These are phyloP conservation scores for Leccinum arenicola DNA, from an alignment of 768 basidiomycete species.

Conservation along the genomic window DNA sequence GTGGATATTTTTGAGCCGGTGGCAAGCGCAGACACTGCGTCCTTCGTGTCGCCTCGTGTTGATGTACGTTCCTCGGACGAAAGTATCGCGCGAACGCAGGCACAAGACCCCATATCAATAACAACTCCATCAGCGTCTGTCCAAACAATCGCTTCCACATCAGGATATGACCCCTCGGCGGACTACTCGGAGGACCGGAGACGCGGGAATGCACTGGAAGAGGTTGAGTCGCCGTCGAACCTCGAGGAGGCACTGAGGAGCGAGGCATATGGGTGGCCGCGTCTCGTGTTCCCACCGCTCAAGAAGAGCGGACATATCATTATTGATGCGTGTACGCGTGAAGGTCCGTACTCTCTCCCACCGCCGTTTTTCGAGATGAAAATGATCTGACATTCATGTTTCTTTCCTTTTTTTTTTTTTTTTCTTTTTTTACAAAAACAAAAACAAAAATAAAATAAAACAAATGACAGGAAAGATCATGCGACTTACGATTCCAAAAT, in stretches of 20 bases:
- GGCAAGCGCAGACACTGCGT: slow-evolving; percentile 15
- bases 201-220: slow-evolving; percentile 6
- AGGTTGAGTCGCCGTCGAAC: slow-evolving; percentile 28
- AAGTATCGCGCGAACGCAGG: slow-evolving; percentile 10
- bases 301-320: slow-evolving; percentile 91
- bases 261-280: slow-evolving; percentile 87
- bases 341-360: slow-evolving; percentile 50
- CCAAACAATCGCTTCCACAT: slow-evolving; percentile 8
- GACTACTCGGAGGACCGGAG: slow-evolving; percentile 1
- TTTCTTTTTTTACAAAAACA: background rate
- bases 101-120: slow-evolving; percentile 8
- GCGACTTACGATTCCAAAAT: slow-evolving; percentile 87
- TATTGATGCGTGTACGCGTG: slow-evolving; percentile 80
- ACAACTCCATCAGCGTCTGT: slow-evolving; percentile 16
- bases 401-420: background rate
- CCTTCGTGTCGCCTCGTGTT: slow-evolving; percentile 26
- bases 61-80: slow-evolving; percentile 17
- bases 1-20: slow-evolving; percentile 15
- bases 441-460: background rate
- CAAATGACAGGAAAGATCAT: slow-evolving; percentile 72
- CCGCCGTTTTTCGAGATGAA: slow-evolving; percentile 8
- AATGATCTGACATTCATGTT: background rate
- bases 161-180: background rate
- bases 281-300: slow-evolving; percentile 88
- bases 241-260: slow-evolving; percentile 55